Evolutionary conservation across 2,329 filamentous ascomycete species (phyloP).

Genomic region (Colletotrichum limetticola): DNA sequence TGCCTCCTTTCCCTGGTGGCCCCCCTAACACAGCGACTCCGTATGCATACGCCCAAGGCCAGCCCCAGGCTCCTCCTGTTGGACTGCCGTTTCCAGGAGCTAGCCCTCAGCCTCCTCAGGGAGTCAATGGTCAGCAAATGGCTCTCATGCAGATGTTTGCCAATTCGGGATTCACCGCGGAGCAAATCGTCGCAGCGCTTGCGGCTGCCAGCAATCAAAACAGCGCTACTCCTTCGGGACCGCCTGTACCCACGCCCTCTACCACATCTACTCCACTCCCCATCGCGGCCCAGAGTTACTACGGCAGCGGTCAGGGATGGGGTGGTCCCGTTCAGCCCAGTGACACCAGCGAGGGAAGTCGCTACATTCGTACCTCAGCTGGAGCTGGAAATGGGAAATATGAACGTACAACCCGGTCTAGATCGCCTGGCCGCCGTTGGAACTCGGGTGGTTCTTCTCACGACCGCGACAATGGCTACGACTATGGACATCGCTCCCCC

Average conservation of each 20-base stretch:
- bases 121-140: conserved; percentile 67
- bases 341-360: conserved; percentile 65
- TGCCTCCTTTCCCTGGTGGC: conserved; percentile 55
- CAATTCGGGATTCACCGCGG: conserved; percentile 79
- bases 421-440: conserved; percentile 82
- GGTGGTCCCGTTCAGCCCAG: conserved; percentile 45
- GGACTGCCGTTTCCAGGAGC: conserved; percentile 41
- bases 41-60: conserved; percentile 54
- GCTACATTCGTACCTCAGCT: conserved; percentile 56
- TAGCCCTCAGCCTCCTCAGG: conserved; percentile 37
- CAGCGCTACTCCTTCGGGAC: conserved; percentile 41
- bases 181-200: conserved; percentile 75
- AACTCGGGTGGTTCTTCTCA: conserved; percentile 74
- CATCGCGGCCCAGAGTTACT: conserved; percentile 4
- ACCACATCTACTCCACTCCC: conserved; percentile 53
- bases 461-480: conserved; percentile 73
- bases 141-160: conserved; percentile 80
- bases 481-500: conserved; percentile 78
- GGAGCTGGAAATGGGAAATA: conserved; percentile 71
- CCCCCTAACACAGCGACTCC: conserved; percentile 62
- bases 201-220: conserved; percentile 58
- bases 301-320: conserved; percentile 39
- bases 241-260: conserved; percentile 50
- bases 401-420: conserved; percentile 77
- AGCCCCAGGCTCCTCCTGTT: conserved; percentile 34